Percentiles rank a stretch among this genome's conserved stretches.
These are phyloP conservation scores for Strobilomyces confusus DNA, from an alignment of 768 basidiomycete species.

Conservation along the genomic window DNA sequence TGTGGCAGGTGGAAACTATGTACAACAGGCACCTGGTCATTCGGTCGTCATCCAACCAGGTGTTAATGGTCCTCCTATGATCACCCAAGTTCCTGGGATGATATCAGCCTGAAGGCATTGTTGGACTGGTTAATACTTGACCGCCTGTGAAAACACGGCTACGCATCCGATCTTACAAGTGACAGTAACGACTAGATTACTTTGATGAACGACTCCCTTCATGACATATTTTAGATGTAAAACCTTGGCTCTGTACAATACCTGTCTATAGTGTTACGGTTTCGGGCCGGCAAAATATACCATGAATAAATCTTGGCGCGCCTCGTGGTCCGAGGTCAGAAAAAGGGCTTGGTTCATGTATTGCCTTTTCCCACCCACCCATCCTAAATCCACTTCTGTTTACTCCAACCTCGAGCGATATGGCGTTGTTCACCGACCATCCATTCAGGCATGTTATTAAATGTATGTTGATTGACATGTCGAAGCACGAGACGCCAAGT, in stretches of 20 bases:
- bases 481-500: neutral
- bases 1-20: conserved; percentile 31
- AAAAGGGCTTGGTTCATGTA: conserved; percentile 14
- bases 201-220: conserved; percentile 1
- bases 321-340: conserved; percentile 29
- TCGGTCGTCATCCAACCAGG: conserved; percentile 69
- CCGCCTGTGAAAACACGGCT: too few species aligned
- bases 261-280: conserved; percentile 14
- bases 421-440: conserved; percentile 31
- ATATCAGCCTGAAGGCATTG: conserved; percentile 16
- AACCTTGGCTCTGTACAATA: conserved; percentile 9
- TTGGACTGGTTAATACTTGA: neutral
- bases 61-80: conserved; percentile 54
- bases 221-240: conserved; percentile 1
- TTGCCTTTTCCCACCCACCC: neutral
- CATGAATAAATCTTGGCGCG: conserved; percentile 12
- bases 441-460: conserved; percentile 33
- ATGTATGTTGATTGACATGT: conserved; percentile 16
- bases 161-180: neutral
- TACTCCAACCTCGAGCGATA: conserved; percentile 18
- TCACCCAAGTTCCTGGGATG: conserved; percentile 53
- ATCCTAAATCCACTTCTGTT: neutral
- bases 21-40: conserved; percentile 54
- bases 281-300: conserved; percentile 1
- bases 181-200: conserved; percentile 8